Base-by-base conservation (phyloP, 345 rosid species). In the Leavenworthia alabamica region DNA sequence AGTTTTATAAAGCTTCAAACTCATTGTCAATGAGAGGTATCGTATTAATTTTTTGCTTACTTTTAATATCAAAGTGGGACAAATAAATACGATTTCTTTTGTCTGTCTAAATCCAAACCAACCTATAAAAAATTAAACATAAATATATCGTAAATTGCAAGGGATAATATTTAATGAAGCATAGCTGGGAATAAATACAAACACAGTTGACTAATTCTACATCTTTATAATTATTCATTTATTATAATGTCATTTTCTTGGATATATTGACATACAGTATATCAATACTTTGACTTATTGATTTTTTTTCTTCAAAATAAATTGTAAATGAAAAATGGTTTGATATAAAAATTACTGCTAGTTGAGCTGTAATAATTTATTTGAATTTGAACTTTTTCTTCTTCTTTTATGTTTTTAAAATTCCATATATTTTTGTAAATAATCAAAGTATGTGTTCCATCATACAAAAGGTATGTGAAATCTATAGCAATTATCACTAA, bases 161-260 rank as follows among this genome's bases (percentile, higher is more conserved):
- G 68, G 33, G 54, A 65, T 4, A 42, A 42, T 20, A 64, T 43
- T 32, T 2, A 14, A 10, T 9, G 24, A 51, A 41, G 3, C 10
- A 64, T 32, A 22, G 26, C 27, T 32, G 32, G 14, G 24, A 45
- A 54, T 35, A 45, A 45, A 46, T 45, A 54, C 22, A 36, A 45
- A 47, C 26, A 20, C 57, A 12, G 56, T 66, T 66, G 70, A 66
- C 56, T 22, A 1, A 45, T 66, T 66, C 63, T 55, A 56, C 56
- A 36, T 15, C 15, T n/a, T 45, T 33, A 55, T 45, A 41, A 11
- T 6, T 24, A 28, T 16, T 46, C 39, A 26, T 4, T 56, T 54
- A 7, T 43, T 7, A 13, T 40, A 0, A 62, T 5, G 42, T 51
- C 59, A 51, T 41, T 20, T 41, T 64, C 20, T 8, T 23, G 22